Evolutionary conservation across 2,329 filamentous ascomycete genomes (phyloP), one percentile per base, ranked within the genome.

Genomic region (Chaetoscypha palmicola): DNA sequence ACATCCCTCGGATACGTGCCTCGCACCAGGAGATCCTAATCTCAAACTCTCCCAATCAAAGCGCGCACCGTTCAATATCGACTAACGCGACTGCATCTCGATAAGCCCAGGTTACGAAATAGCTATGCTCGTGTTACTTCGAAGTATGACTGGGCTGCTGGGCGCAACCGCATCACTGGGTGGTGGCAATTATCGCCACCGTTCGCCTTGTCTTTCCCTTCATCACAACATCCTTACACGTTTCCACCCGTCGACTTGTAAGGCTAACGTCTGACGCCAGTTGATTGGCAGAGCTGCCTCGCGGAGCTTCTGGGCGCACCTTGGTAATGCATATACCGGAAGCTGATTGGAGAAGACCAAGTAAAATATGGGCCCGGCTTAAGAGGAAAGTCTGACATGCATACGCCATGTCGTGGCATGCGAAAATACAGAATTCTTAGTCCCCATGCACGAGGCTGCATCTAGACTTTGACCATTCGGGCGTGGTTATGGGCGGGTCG

Each of bases 181-280:
- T 12, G 7, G 12, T 28, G 24, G 7, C 24, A 28, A 12, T 12
- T 7, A 28, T 7, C 24, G 24, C 30, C 38, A 40, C 38, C 38
- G 30, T 41, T 17, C 38, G 38, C 38, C 38, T 34, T 24, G 21
- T 16, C 38, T 41, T 41, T 41, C 30, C 20, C 30, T 31, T 16
- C 7, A 16, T 17, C 5, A 16, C 32, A 34, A 10, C 5, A n/a
- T 17, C 14, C 12, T 19, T 9, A 16, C n/a, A n/a, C n/a, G n/a
- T n/a, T n/a, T n/a, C n/a, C n/a, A n/a, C n/a, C n/a, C n/a, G n/a
- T n/a, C n/a, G n/a, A n/a, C n/a, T 34, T n/a, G 16, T 33, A 33
- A 33, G 31, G 14, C 31, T 28, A 28, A 28, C 24, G 24, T 12
- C 12, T 12, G 24, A 7, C 24, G 24, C 12, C 24, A 28, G 7